Base-by-base conservation (phyloP, 345 rosid genomes). In the Nasturtium officinale region DNA sequence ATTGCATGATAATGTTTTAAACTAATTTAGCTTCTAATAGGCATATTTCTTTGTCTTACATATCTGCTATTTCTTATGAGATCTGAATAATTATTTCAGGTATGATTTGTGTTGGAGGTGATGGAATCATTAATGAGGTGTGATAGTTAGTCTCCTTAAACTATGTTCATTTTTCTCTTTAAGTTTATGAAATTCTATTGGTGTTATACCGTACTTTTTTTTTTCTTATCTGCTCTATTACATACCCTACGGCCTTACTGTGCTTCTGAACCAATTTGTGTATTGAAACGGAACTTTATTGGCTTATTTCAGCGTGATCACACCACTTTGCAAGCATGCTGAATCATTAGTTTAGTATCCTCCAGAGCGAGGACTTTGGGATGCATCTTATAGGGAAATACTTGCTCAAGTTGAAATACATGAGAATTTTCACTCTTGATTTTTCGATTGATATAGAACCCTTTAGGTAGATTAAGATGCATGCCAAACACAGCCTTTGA, bases 61-160 rank as follows among this genome's bases (percentile, higher is more conserved):
- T 69, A 7, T 16, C 28, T 32, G 32, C 61, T 42, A 17, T 55
- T 18, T 46, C 29, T 66, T 73, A 75, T 81, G 57, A 68, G 28
- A 58, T 48, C 28, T 77, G 77, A 32, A 55, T 65, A 13, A 23
- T 73, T 70, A 42, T 66, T 81, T 30, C 85, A 95, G 99, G 99
- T 50, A 95, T 95, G 42, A 91, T 95, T 23, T 95, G 99, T 45
- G 89, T 95, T 57, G 99, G 99, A 40, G 99, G 99, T 67, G 99
- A 95, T 74, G 99, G 99, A 61, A 90, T 95, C 74, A 90, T 95
- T 77, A 95, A 91, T 58, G 97, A 95, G 99, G 98, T 91, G 23
- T 70, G 96, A 55, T 62, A 69, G n/a, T 73, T 57, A 37, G 33
- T 73, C 7, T 59, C 40, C 42, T 45, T 51, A 26, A 61, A 58